Evolutionary conservation across 495 filamentous ascomycete species (phyloP).

Genomic region (Parathielavia appendiculata): DNA sequence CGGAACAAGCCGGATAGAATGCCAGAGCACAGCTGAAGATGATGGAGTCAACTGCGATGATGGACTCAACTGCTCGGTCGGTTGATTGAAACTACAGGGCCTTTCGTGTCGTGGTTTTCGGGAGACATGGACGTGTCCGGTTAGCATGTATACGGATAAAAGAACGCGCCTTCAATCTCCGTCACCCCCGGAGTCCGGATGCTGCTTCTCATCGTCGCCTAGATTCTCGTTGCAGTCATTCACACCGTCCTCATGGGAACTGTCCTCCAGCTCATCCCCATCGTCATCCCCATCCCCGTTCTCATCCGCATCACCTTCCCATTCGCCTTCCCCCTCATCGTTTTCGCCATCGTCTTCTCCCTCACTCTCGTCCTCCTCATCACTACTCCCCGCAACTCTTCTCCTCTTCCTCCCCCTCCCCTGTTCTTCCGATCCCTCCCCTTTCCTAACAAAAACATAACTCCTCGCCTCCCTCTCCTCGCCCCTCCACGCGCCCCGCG

Average conservation of each 20-base stretch:
- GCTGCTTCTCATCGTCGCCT: not conserved
- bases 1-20: no score
- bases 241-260: not conserved
- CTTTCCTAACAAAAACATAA: constrained; percentile 68
- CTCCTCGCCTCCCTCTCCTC: constrained; percentile 70
- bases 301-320: not conserved
- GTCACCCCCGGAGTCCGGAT: no score
- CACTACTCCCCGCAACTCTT: constrained; percentile 4
- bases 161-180: not conserved
- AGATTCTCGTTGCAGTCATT: not conserved
- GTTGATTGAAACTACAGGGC: no score
- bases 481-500: constrained; percentile 59
- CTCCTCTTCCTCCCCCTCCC: constrained; percentile 14
- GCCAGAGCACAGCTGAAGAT: no score
- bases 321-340: not conserved
- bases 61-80: no score
- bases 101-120: no score
- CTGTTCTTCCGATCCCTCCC: constrained; percentile 36
- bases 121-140: no score
- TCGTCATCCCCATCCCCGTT: not conserved
- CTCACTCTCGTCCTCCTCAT: constrained; percentile 16
- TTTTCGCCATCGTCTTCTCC: not conserved
- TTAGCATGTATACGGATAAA: not conserved
- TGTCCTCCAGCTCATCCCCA: not conserved
- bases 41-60: no score